Base-by-base conservation (phyloP, 306 rosid genomes). In the Carpinus viminea region DNA sequence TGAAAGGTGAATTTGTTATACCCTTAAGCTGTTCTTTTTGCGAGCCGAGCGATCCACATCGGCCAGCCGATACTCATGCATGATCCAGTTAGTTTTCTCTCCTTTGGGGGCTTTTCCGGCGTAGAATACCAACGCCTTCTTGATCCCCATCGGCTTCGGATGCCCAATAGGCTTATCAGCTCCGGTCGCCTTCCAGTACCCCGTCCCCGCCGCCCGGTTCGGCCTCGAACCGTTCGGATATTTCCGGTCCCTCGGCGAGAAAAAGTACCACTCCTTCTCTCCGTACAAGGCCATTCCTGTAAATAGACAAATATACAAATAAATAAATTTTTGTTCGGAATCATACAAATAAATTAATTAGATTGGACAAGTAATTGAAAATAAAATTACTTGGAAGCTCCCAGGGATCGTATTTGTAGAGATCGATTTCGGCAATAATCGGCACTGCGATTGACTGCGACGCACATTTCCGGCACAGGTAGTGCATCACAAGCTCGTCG, bases 171-270 rank as follows among this genome's bases (percentile, higher is more conserved):
- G 98, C 68, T 96, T 96, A 82, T 93, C 98, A 0, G 98, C 98
- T 4, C 99, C 99, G 53, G 99, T 96, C 54, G 98, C 99, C 87
- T 96, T 96, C 99, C 98, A 96, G 65, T 96, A 96, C 3, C 99
- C 99, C 75, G 82, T 61, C 16, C 99, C 99, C 0, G 99, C 99
- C 3, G 99, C 93, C 84, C 99, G 88, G 82, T 96, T 96, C 53
- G 99, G 97, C 84, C 99, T 83, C 0, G 99, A 96, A 46, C 99
- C 98, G 81, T 96, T 96, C 1, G 99, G 99, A 4, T 96, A 96
- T 59, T 96, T 96, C 74, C 99, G 76, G 45, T 96, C 99, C 43
- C 99, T 75, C 0, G 97, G 99, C 0, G 99, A 85, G 59, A 96
- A 96, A 73, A 96, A 96, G 45, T 93, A 96, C 99, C 99, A 96